phyloP scores from a whole-genome alignment of 768 basidiomycete species.

The Lactarius akahatsu region DNA sequence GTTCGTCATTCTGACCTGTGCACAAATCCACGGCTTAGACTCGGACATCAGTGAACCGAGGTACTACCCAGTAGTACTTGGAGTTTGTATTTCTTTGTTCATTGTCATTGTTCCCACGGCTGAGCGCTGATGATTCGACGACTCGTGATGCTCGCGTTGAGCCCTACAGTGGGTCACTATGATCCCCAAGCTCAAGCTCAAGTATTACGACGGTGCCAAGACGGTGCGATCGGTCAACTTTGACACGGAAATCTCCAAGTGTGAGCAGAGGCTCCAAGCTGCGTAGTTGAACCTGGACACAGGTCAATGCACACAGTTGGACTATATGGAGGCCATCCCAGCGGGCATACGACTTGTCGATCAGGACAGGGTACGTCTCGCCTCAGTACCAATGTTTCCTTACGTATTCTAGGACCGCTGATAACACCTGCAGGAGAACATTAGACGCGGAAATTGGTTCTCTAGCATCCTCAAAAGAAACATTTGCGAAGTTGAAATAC shows the following conservation, averaged over 20 bases:
- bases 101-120: too few species aligned
- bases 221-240: slow-evolving; percentile 55
- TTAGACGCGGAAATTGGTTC: slow-evolving; percentile 64
- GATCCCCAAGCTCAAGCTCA: too few species aligned
- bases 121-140: too few species aligned
- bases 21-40: too few species aligned
- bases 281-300: slow-evolving; percentile 71
- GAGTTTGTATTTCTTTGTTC: too few species aligned
- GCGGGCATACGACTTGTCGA: slow-evolving; percentile 70
- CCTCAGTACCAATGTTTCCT: slow-evolving; percentile 21
- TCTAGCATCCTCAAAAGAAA: slow-evolving; percentile 65
- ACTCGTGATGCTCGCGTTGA: too few species aligned
- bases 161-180: too few species aligned
- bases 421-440: slow-evolving; percentile 52
- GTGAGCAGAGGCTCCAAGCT: slow-evolving; percentile 84
- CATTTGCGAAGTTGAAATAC: slow-evolving; percentile 69
- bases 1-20: too few species aligned
- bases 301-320: slow-evolving; percentile 55
- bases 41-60: too few species aligned
- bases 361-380: slow-evolving; percentile 69
- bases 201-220: too few species aligned
- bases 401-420: slow-evolving; percentile 1
- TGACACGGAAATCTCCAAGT: slow-evolving; percentile 83
- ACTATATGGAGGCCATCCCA: slow-evolving; percentile 80
- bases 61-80: too few species aligned